Percentiles rank a stretch among this genome's conserved stretches.
Evolutionary conservation across 257 asterid species (phyloP).

Genomic region (Solanum tarapatanum): DNA sequence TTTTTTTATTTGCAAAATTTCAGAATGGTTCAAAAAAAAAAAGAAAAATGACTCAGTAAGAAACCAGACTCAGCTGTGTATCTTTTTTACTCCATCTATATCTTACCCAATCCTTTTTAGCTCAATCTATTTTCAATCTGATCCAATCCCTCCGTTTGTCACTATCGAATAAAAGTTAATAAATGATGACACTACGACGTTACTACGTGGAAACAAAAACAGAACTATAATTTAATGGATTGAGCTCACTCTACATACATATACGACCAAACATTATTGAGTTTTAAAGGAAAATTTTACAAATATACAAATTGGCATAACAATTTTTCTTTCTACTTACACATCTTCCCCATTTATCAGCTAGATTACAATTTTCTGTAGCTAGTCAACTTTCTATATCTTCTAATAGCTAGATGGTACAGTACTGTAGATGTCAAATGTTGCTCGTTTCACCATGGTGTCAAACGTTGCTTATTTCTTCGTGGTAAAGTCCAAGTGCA

Average conservation of each 20-base stretch:
- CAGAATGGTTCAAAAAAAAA: not conserved
- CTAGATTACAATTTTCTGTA: not conserved
- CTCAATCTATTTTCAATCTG: not conserved
- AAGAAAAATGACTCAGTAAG: not conserved
- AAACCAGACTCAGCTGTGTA: not conserved
- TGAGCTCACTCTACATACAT: not conserved
- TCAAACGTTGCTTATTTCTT: conserved; percentile 15
- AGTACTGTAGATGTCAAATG: not conserved
- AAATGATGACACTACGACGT: not conserved
- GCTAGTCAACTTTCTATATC: not conserved
- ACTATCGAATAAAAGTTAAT: not conserved
- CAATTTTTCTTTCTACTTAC: not conserved
- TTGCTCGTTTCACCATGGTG: conserved; percentile 12
- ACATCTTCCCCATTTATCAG: not conserved
- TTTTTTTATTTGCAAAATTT: not conserved
- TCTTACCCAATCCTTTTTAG: not conserved
- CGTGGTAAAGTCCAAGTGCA: conserved; percentile 37
- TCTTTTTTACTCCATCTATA: not conserved
- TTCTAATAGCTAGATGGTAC: not conserved
- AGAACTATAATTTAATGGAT: not conserved
- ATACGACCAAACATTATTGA: not conserved
- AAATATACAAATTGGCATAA: not conserved
- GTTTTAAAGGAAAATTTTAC: not conserved
- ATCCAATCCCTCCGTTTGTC: not conserved
- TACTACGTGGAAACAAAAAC: not conserved